Base-by-base conservation (phyloP, 495 filamentous ascomycete species). In the Hyaloscypha hepaticicola region DNA sequence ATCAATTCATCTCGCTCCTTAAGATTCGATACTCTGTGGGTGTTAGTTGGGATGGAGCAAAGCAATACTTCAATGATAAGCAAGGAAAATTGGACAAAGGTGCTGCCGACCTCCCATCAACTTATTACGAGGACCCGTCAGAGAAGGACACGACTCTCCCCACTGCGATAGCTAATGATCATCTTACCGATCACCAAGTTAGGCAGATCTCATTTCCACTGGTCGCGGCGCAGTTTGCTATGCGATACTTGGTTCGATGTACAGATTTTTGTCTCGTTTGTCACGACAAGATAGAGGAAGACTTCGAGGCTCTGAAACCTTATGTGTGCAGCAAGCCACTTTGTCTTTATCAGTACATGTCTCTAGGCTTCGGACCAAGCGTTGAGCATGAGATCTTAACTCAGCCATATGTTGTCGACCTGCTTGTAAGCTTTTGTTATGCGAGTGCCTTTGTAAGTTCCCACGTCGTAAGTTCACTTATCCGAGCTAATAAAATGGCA, bases 311-410 rank as follows among this genome's bases (percentile, higher is more conserved):
- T n/a, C 77, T 98, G 50, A 94, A 92, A 64, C 94, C 94, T 0
- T 97, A 95, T 69, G 92, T 97, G 22, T 98, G 94, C 79, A 86
- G 84, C 28, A 84, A 86, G 22, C 83, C 82, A 3, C 80, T 98
- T 8, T 98, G 94, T 71, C 77, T 96, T 2, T 95, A 92, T 67
- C 94, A 98, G 70, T 97, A 96, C 77, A 90, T 97, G 85, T 82
- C 83, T n/a, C 80, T 95, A 27, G 92, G 91, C 0, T 87, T 96
- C 73, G 93, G 93, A 0, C 88, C 91, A 1, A 90, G 85, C 70
- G 84, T 96, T 61, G 93, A 97, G 71, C 84, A 91, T 71, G 92
- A 96, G 70, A 90, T 98, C 31, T 65, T 88, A 29, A 82, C 86
- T 19, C 89, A 95, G 66, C 92, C 93, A 9, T 82, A 87, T 45